phyloP scores from a whole-genome alignment of 1,139 yeast genomes.

The Williopsis jadinii region DNA sequence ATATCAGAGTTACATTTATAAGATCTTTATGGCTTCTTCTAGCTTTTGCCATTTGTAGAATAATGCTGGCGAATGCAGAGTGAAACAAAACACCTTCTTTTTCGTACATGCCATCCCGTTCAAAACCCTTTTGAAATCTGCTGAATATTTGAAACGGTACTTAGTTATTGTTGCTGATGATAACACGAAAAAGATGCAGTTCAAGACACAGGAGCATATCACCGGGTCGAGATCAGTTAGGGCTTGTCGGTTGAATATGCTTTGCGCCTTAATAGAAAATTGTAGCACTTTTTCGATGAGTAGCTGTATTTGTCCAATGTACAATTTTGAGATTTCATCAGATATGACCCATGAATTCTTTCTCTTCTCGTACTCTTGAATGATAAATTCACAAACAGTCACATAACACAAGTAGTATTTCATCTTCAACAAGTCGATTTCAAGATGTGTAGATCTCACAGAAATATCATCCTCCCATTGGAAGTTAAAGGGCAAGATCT shows the following conservation, averaged over 20 bases:
- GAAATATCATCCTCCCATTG: conserved; percentile 9
- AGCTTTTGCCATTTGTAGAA: no score
- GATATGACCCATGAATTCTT: background rate
- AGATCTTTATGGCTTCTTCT: no score
- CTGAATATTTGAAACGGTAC: background rate
- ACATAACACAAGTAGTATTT: conserved; percentile 5
- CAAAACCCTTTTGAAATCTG: background rate
- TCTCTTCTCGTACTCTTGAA: conserved; percentile 1
- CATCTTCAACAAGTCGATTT: conserved; percentile 5
- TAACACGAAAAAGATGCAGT: background rate
- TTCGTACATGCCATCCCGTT: background rate
- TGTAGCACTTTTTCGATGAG: conserved; percentile 1
- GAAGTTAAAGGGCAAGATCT: conserved; percentile 4
- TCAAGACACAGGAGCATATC: conserved; percentile 3
- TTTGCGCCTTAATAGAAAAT: conserved; percentile 4
- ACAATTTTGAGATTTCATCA: background rate
- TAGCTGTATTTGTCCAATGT: conserved; percentile 1
- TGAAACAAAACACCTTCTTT: background rate
- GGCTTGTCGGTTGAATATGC: conserved; percentile 1
- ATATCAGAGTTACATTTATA: no score
- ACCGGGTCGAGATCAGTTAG: conserved; percentile 5
- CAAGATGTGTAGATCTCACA: conserved; percentile 5
- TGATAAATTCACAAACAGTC: conserved; percentile 6
- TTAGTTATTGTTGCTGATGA: background rate
- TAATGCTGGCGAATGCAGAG: background rate